Conservation (phyloP, 768 basidiomycete species). For the Peribolospora baueri region DNA sequence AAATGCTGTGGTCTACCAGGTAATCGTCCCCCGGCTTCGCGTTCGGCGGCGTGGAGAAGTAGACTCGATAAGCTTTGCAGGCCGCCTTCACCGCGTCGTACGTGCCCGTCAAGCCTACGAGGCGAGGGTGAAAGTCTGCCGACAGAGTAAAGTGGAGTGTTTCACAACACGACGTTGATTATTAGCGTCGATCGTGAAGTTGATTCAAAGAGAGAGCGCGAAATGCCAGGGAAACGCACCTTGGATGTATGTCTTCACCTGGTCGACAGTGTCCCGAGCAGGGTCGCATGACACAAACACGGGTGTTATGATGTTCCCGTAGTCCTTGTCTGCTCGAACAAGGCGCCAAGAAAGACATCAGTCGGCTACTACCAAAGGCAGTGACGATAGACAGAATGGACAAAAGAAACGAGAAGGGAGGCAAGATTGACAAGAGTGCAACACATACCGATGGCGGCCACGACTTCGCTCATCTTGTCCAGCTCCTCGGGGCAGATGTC, state of each 20-base stretch:
- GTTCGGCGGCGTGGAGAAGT: constrained; percentile 74
- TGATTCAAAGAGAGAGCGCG: not conserved
- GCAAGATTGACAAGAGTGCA: not conserved
- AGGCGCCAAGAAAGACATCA: not conserved
- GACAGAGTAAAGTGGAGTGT: not conserved
- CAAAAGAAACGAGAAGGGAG: not conserved
- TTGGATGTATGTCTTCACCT: constrained; percentile 24
- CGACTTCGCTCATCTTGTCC: constrained; percentile 67
- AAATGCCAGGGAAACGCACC: constrained; percentile 11
- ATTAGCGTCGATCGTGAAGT: not conserved
- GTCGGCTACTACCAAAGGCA: not conserved
- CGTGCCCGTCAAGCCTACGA: constrained; percentile 68
- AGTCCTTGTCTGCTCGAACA: constrained; percentile 39
- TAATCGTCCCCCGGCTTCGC: constrained; percentile 67
- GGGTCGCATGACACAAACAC: constrained; percentile 95
- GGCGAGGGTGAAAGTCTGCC: constrained; percentile 75
- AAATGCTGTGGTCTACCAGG: constrained; percentile 46
- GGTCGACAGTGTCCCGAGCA: constrained; percentile 46
- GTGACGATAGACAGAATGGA: not conserved
- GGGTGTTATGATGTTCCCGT: constrained; percentile 45
- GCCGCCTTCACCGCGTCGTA: constrained; percentile 60
- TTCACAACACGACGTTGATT: not conserved
- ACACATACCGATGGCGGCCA: constrained; percentile 43
- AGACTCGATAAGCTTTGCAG: constrained; percentile 90
- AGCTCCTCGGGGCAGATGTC: constrained; percentile 97